A percentile compares a stretch with the other conserved stretches of the same genome.
Evolutionary conservation across 768 basidiomycete genomes (phyloP).

Genomic region (Chalciporus sphaerocephalus): DNA sequence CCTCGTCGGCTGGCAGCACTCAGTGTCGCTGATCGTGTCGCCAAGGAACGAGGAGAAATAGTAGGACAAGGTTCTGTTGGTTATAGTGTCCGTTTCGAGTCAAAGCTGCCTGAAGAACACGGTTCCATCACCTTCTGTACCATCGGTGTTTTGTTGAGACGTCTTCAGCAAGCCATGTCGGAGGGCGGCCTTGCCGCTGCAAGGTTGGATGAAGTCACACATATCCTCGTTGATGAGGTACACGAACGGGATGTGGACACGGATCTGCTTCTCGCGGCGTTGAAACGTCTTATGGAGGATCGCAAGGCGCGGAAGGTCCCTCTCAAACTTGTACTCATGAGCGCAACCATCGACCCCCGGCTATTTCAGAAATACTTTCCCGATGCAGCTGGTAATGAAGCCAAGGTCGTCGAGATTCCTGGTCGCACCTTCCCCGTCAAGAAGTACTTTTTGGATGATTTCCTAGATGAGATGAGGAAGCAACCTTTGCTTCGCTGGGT

Average conservation of each 20-base stretch:
- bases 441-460: constrained; percentile 78
- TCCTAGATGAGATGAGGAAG: constrained; percentile 47
- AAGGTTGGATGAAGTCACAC: constrained; percentile 73
- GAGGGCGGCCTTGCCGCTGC: constrained; percentile 33
- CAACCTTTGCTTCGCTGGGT: constrained; percentile 53
- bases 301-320: constrained; percentile 65
- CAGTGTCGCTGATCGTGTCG: constrained; percentile 85
- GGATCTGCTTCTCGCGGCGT: constrained; percentile 81
- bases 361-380: constrained; percentile 88
- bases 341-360: constrained; percentile 88
- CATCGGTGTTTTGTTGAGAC: constrained; percentile 83
- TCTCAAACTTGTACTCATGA: constrained; percentile 90
- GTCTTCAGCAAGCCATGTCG: constrained; percentile 72
- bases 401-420: constrained; percentile 76
- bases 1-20: constrained; percentile 89
- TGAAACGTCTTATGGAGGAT: constrained; percentile 77
- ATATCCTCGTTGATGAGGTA: constrained; percentile 92
- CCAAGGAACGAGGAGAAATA: constrained; percentile 77
- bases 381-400: constrained; percentile 53
- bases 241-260: constrained; percentile 95
- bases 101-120: constrained; percentile 69
- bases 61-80: constrained; percentile 70
- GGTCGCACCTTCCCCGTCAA: constrained; percentile 88
- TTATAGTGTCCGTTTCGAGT: constrained; percentile 90
- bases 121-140: constrained; percentile 92